These are phyloP conservation scores for Lodderomyces theae DNA, from an alignment of 1,139 yeast genomes.

Conservation along the genomic window DNA sequence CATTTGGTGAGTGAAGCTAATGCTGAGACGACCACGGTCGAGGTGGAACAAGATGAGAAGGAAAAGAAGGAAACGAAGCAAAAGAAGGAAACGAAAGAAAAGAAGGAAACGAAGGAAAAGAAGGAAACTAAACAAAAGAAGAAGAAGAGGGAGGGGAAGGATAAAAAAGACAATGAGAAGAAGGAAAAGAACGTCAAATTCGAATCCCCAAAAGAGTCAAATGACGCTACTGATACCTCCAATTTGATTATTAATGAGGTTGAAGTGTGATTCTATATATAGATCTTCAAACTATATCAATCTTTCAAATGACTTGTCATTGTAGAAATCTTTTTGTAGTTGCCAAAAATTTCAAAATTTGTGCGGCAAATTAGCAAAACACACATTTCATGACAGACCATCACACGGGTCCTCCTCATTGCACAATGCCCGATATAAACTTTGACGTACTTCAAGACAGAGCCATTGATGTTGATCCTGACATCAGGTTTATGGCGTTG, in stretches of 20 bases:
- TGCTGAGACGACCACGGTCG: neutral
- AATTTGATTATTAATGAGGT: slow-evolving; percentile 5
- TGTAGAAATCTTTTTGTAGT: neutral
- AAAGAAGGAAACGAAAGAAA: slow-evolving; percentile 1
- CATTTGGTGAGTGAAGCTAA: neutral
- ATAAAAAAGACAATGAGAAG: neutral
- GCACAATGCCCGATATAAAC: slow-evolving; percentile 20
- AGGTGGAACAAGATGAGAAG: neutral
- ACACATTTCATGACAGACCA: neutral
- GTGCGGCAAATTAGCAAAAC: neutral
- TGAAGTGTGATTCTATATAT: slow-evolving; percentile 4
- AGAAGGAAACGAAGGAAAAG: neutral
- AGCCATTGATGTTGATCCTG: slow-evolving; percentile 73
- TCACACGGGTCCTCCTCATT: neutral
- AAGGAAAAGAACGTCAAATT: slow-evolving; percentile 1
- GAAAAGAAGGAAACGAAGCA: neutral
- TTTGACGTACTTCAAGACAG: slow-evolving; percentile 39
- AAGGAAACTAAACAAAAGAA: neutral
- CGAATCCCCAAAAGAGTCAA: neutral
- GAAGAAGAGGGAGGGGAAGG: neutral
- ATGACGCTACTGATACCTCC: neutral
- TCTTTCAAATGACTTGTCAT: no score
- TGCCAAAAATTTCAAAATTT: neutral
- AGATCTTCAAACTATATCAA: no score
- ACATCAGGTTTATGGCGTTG: slow-evolving; percentile 82